Conservation (phyloP, 306 rosid genomes). For the Corylus avellana region DNA sequence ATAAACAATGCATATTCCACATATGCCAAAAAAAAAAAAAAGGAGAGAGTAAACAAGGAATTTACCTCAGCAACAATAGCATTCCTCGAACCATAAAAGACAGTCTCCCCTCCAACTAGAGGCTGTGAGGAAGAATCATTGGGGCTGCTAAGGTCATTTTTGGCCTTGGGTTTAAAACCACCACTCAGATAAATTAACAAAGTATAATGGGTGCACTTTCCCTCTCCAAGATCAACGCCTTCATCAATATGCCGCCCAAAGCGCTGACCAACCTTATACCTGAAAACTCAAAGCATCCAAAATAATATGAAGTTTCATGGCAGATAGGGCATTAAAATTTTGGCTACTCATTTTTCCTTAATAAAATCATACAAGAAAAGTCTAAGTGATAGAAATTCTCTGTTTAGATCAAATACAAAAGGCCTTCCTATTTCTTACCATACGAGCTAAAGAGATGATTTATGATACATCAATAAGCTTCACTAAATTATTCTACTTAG, state of each 20-base stretch:
- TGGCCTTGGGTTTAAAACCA: conserved; percentile 53
- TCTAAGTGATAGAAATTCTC: conserved; percentile 18
- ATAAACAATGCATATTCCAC: conserved; percentile 32
- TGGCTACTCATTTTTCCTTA: background rate
- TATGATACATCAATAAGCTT: conserved; percentile 8
- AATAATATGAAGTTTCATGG: conserved; percentile 5
- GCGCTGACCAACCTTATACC: conserved; percentile 84
- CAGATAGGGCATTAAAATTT: background rate
- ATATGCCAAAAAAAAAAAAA: background rate
- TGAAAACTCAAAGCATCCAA: conserved; percentile 27
- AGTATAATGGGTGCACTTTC: conserved; percentile 77
- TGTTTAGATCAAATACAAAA: background rate
- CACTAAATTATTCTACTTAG: conserved; percentile 9
- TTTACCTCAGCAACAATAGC: conserved; percentile 75
- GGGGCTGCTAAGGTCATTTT: conserved; percentile 38
- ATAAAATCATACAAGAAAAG: background rate
- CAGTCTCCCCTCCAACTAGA: conserved; percentile 90
- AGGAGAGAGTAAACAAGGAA: background rate
- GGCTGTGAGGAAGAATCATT: conserved; percentile 49
- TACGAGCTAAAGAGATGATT: background rate
- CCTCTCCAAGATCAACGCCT: conserved; percentile 71
- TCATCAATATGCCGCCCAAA: conserved; percentile 96
- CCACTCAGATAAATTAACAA: conserved; percentile 85
- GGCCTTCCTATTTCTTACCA: conserved; percentile 7
- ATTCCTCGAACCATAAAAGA: conserved; percentile 84